Conservation (phyloP, 768 basidiomycete genomes). For the Lactarius indigo region DNA sequence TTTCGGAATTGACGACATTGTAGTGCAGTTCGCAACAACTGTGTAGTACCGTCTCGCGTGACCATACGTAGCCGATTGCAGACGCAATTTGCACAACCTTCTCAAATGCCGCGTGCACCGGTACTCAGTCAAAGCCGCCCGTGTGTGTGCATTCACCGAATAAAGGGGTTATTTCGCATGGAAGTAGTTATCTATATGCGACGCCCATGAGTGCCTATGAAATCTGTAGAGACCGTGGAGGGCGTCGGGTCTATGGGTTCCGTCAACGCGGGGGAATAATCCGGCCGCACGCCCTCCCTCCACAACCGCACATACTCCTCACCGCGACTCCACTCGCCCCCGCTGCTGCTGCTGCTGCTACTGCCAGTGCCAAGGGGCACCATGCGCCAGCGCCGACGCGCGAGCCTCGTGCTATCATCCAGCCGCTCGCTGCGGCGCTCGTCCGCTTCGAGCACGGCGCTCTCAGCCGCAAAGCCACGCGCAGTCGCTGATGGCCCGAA, state of each 20-base stretch:
- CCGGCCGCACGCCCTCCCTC: constrained; percentile 64
- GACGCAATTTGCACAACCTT: too few species aligned
- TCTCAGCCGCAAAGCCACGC: constrained; percentile 57
- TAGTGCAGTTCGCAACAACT: too few species aligned
- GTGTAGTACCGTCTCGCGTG: too few species aligned
- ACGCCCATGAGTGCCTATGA: constrained; percentile 11
- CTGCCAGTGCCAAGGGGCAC: constrained; percentile 27
- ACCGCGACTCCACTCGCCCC: constrained; percentile 65
- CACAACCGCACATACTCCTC: constrained; percentile 68
- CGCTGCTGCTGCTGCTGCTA: too few species aligned
- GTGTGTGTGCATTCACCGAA: too few species aligned
- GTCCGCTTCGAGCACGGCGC: constrained; percentile 55
- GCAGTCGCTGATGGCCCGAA: constrained; percentile 62
- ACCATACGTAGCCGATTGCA: too few species aligned
- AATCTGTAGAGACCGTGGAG: constrained; percentile 4
- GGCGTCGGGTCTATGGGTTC: constrained; percentile 27
- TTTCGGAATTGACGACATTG: too few species aligned
- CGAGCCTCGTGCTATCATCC: constrained; percentile 54
- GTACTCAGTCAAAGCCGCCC: too few species aligned
- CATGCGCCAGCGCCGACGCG: constrained; percentile 76
- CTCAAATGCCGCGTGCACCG: too few species aligned
- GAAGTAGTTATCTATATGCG: neutral
- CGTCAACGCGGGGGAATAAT: constrained; percentile 57
- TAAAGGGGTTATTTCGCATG: neutral
- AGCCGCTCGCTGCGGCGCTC: constrained; percentile 53